Evolutionary conservation across 2,329 filamentous ascomycete genomes (phyloP), one percentile per base, ranked within the genome.

Genomic region (Trichoderma gracile): DNA sequence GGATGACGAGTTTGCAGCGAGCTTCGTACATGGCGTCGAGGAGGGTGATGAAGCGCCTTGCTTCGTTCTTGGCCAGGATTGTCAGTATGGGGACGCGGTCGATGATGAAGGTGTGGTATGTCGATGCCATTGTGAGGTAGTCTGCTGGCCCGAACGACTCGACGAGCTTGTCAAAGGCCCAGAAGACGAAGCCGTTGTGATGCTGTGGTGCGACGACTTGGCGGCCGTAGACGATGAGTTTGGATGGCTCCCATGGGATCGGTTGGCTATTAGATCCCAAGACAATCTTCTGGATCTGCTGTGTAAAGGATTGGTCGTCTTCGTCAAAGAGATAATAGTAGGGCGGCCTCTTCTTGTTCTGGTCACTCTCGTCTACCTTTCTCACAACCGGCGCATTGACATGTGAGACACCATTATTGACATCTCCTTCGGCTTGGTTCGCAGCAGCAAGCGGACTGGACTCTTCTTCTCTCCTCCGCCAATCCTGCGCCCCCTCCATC

Each of bases 1-100:
- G 82, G 59, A 94, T 81, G 49, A 92, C 76, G 10, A 94, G 82
- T 69, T 91, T 91, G 75, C 91, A 93, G 8, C 88, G 84, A n/a
- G 89, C 88, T 78, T 94, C 91, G 75, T 94, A 94, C 0, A 92
- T 80, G 0, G 91, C 91, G 71, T 95, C 91, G 1, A 94, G 82
- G 1, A 95, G 81, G 0, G 89, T 93, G 72, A 94, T 94, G 73
- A 95, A 87, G 12, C 91, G 84, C 5, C 91, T 82, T 1, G 91
- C 91, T 77, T 94, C 91, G 73, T 93, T 94, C 76, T 93, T 94
- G 74, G 88, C 87, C 1, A 86, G 76, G 2, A 88, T 74, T 0
- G 85, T 87, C 14, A 95, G 78, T 17, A 89, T 73, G 0, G 91
- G 91, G 1, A 94, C 81, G 21, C 86, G 78, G 68, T 89, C 88